Evolutionary conservation across 176 grass and related monocot genomes (phyloP).

Genomic region (Musa acuminata): DNA sequence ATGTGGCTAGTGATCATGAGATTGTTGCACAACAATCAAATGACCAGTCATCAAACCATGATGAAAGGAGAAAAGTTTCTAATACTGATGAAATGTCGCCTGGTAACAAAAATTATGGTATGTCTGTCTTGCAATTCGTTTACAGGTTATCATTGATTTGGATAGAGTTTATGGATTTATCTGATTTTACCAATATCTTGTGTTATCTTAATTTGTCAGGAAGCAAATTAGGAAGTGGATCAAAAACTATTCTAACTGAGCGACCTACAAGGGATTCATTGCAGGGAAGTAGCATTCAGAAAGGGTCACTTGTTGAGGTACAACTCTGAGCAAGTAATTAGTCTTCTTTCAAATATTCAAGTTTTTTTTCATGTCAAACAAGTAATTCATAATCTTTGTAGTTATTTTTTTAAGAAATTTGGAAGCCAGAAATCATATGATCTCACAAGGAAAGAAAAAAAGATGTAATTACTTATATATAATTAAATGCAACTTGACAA

Average conservation of each 20-base stretch:
- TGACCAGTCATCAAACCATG: slow-evolving; percentile 29
- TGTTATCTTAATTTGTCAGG: slow-evolving; percentile 15
- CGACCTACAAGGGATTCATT: slow-evolving; percentile 22
- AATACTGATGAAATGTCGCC: slow-evolving; percentile 23
- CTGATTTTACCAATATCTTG: neutral
- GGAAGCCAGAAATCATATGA: neutral
- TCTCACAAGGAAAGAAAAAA: neutral
- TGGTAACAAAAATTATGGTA: slow-evolving; percentile 22
- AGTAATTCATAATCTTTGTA: neutral
- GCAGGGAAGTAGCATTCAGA: slow-evolving; percentile 55
- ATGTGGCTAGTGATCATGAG: slow-evolving; percentile 21
- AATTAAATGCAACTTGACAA: neutral
- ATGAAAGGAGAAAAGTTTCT: slow-evolving; percentile 7
- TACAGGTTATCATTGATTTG: neutral
- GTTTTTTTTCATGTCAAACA: neutral
- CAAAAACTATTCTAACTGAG: slow-evolving; percentile 8
- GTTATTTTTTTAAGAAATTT: neutral
- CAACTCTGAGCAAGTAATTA: neutral
- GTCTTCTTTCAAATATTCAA: neutral
- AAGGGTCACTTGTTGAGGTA: slow-evolving; percentile 82
- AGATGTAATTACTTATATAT: neutral
- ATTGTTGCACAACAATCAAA: slow-evolving; percentile 31
- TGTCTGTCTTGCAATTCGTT: neutral
- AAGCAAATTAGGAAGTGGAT: slow-evolving; percentile 27
- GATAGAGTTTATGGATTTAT: neutral